Evolutionary conservation across 2,329 filamentous ascomycete genomes (phyloP).

Genomic region (Nannizziopsis barbatae): DNA sequence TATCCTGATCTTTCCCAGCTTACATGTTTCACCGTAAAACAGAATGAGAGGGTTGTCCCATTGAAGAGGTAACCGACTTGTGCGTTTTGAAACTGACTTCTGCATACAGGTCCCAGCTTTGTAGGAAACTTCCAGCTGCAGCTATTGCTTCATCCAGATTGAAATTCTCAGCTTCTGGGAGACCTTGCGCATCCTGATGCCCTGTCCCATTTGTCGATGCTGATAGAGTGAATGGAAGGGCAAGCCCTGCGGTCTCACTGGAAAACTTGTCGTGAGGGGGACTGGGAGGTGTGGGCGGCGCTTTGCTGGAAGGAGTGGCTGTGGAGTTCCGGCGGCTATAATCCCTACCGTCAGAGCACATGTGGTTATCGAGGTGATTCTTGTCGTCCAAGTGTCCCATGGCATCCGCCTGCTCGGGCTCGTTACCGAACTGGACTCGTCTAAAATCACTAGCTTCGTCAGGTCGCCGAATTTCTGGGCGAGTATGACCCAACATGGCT

Average conservation of each 20-base stretch:
- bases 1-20: background rate
- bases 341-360: too few relatives aligned
- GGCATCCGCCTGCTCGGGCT: background rate
- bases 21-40: background rate
- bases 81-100: conserved; percentile 17
- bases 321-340: background rate
- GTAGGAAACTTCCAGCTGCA: conserved; percentile 37
- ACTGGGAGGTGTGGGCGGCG: background rate
- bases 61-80: background rate
- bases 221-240: conserved; percentile 25
- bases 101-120: conserved; percentile 34
- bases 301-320: conserved; percentile 3
- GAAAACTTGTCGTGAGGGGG: conserved; percentile 1
- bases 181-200: conserved; percentile 28
- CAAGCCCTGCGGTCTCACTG: background rate
- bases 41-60: conserved; percentile 1
- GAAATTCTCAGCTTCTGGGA: conserved; percentile 27
- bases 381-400: background rate
- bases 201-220: conserved; percentile 25
- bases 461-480: conserved; percentile 18
- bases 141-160: conserved; percentile 36
- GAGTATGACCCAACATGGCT: conserved; percentile 1
- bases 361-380: background rate
- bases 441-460: conserved; percentile 29
- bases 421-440: conserved; percentile 15